phyloP scores from a whole-genome alignment of 2,329 filamentous ascomycete species.

The Ophiostoma novo-ulmi region DNA sequence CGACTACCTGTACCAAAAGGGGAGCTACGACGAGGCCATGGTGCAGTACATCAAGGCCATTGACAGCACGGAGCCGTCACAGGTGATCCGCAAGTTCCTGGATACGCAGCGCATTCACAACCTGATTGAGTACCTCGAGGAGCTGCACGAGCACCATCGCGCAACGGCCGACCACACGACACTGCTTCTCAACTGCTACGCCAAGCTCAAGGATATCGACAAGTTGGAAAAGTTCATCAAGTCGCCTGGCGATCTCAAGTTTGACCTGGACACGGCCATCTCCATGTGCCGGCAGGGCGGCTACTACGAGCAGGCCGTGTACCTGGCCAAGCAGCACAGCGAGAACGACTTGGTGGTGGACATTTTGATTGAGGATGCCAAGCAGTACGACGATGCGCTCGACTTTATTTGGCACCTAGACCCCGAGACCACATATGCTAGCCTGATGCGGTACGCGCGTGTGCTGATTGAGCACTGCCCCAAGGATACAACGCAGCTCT shows the following conservation, averaged over 20 bases:
- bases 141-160: conserved; percentile 87
- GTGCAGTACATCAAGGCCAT: conserved; percentile 95
- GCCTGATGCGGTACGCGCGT: conserved; percentile 90
- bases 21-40: conserved; percentile 98
- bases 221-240: conserved; percentile 97
- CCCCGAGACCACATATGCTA: conserved; percentile 72
- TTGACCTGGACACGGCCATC: conserved; percentile 95
- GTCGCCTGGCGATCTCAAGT: conserved; percentile 87
- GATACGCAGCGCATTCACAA: conserved; percentile 98
- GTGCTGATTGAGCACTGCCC: conserved; percentile 85
- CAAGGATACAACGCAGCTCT: conserved; percentile 73
- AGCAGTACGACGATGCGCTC: conserved; percentile 80
- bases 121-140: conserved; percentile 92
- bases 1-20: conserved; percentile 89
- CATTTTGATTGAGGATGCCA: conserved; percentile 91
- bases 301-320: conserved; percentile 94
- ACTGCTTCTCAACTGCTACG: conserved; percentile 90
- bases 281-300: conserved; percentile 95
- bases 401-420: conserved; percentile 88
- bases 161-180: conserved; percentile 96
- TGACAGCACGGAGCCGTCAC: conserved; percentile 90
- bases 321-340: conserved; percentile 86
- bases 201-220: conserved; percentile 92
- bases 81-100: conserved; percentile 92
- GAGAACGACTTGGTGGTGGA: conserved; percentile 93